These are phyloP conservation scores for Melastoma candidum DNA, from an alignment of 441 rosid genomes.

Conservation along the genomic window DNA sequence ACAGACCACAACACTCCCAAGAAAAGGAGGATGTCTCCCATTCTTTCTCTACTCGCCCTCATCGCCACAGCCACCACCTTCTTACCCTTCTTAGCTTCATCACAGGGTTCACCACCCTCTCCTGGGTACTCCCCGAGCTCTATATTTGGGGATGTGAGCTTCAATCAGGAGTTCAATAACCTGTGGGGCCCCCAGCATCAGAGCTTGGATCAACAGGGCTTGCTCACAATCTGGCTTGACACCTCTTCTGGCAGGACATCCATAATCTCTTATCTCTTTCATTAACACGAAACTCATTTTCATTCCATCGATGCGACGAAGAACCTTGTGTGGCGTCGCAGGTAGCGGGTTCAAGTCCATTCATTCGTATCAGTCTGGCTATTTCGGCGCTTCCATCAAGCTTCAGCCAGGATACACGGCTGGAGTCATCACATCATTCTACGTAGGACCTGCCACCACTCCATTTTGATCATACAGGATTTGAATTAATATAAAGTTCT, in stretches of 20 bases:
- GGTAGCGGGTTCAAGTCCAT: slow-evolving; percentile 74
- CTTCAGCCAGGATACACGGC: slow-evolving; percentile 42
- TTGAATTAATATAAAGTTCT: no score
- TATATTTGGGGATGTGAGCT: slow-evolving; percentile 4
- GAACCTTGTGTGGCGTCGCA: slow-evolving; percentile 12
- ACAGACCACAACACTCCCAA: background rate
- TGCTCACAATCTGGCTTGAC: slow-evolving; percentile 15
- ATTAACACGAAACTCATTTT: background rate
- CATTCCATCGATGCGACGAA: background rate
- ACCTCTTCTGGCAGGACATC: background rate
- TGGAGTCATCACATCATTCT: slow-evolving; percentile 57
- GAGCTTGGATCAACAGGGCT: slow-evolving; percentile 6
- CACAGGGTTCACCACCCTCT: slow-evolving; percentile 18
- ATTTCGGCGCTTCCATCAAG: slow-evolving; percentile 50
- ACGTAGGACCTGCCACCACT: slow-evolving; percentile 15
- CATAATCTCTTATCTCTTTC: background rate
- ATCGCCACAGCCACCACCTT: background rate
- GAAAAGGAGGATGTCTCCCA: background rate
- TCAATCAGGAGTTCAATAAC: slow-evolving; percentile 10
- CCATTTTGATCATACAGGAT: no score
- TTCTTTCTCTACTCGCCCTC: background rate
- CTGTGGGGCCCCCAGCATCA: slow-evolving; percentile 16
- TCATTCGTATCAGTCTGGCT: slow-evolving; percentile 42
- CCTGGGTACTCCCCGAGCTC: slow-evolving; percentile 16
- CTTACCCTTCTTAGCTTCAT: background rate